Evolutionary conservation across 108 stramenopile species (phyloP), one percentile per base, ranked within the genome.

Genomic region (Asterionellopsis glacialis): DNA sequence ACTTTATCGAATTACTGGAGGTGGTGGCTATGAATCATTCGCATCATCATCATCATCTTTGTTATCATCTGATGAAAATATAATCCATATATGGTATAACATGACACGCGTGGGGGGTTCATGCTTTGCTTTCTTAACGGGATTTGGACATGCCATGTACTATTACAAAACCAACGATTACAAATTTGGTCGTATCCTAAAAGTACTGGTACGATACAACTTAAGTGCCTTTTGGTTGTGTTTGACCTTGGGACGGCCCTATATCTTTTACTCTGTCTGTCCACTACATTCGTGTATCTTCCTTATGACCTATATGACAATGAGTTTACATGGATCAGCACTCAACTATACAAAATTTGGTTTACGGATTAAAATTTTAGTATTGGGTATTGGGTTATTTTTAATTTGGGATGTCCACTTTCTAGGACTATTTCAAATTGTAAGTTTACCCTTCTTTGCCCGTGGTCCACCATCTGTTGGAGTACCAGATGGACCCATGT

Each of bases 41-140:
- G n/a, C n/a, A n/a, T n/a, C 7, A 33, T 33, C 33, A 33, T 72
- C 82, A 83, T 51, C 61, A 63, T 21, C 53, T 4, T 70, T 24
- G 61, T 84, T 51, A 74, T 83, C 33, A 2, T 33, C 33, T 33
- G 33, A 33, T 49, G 70, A 81, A 16, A 75, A 72, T 55, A 39
- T 9, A 1, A 26, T 40, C 4, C 77, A 87, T 19, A 73, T 83
- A 13, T 90, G 81, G 63, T 80, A 80, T 22, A 94, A 91, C 72
- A 72, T 88, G 53, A 65, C 77, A 68, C 82, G 83, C 41, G 70
- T 90, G 24, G 77, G 86, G 52, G 72, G 85, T 41, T 84, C 90
- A 11, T 81, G 75, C 52, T 90, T 91, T 69, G 74, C 90, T 16
- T 94, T 91, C 80, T 69, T 94, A 61, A 88, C 90, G 13, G 90